phyloP scores from a whole-genome alignment of 805 yeast species.

The Ogataea nitratoaversa region DNA sequence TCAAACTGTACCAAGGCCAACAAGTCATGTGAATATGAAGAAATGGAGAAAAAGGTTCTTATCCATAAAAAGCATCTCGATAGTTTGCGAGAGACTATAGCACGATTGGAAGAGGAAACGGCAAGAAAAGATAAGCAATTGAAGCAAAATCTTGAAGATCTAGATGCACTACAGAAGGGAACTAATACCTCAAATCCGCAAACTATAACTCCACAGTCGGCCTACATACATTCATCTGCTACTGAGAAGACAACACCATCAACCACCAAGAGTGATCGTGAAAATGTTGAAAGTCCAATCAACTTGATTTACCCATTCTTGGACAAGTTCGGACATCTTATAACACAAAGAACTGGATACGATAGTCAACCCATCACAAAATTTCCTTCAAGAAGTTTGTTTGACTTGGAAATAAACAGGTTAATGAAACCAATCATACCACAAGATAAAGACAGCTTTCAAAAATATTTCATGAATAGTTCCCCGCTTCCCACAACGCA shows the following conservation, averaged over 20 bases:
- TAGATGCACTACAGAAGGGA: no score
- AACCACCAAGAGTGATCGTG: neutral
- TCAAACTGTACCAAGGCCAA: constrained; percentile 52
- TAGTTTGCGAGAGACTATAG: constrained; percentile 56
- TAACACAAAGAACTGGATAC: constrained; percentile 30
- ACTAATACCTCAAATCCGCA: no score
- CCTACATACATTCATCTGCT: no score
- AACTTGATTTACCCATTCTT: constrained; percentile 50
- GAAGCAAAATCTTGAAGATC: neutral
- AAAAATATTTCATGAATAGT: neutral
- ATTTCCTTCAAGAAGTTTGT: constrained; percentile 67
- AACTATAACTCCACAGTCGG: no score
- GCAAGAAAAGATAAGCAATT: constrained; percentile 23
- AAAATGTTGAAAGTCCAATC: neutral
- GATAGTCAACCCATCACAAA: constrained; percentile 59
- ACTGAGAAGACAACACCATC: no score
- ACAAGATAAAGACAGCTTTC: constrained; percentile 14
- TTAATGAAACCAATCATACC: constrained; percentile 4
- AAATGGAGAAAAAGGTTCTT: constrained; percentile 60
- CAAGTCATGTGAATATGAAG: constrained; percentile 59
- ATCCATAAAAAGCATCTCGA: constrained; percentile 60
- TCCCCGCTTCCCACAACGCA: neutral
- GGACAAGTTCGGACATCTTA: constrained; percentile 51
- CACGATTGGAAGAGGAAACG: constrained; percentile 56
- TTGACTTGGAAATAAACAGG: constrained; percentile 68